Conservation (phyloP, 1,284 basidiomycete species). For the Athelia sp. region DNA sequence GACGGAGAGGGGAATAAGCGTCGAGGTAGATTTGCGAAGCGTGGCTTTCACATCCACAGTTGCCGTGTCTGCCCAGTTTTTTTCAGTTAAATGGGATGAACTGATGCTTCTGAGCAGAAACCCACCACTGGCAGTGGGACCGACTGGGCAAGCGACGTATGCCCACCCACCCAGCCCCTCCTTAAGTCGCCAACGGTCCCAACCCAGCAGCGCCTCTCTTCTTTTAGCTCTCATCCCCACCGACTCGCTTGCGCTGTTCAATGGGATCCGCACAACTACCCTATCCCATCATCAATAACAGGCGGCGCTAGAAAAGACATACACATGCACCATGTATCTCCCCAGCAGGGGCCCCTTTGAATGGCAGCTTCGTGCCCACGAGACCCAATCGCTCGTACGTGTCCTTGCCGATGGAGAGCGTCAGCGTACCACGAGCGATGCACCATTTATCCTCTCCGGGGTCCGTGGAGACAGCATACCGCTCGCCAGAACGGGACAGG, state of each 20-base stretch:
- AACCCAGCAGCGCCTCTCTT: conserved; percentile 29
- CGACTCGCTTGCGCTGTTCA: conserved; percentile 31
- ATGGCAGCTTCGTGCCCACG: conserved; percentile 44
- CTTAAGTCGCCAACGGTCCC: conserved; percentile 32
- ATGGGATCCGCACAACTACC: conserved; percentile 39
- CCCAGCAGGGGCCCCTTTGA: conserved; percentile 29
- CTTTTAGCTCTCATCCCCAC: conserved; percentile 26
- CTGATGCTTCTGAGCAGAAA: conserved; percentile 5
- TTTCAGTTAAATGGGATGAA: too few relatives aligned
- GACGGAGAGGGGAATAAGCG: conserved; percentile 26
- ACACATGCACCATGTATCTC: conserved; percentile 42
- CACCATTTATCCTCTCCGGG: conserved; percentile 55
- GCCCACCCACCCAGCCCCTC: conserved; percentile 37
- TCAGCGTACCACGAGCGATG: conserved; percentile 51
- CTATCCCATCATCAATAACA: conserved; percentile 7
- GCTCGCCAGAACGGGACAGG: too few relatives aligned
- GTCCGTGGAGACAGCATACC: conserved; percentile 7
- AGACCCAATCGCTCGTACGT: conserved; percentile 57
- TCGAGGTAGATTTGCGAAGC: conserved; percentile 22
- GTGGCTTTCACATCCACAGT: conserved; percentile 10
- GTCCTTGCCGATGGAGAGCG: conserved; percentile 45
- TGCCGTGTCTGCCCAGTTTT: neutral
- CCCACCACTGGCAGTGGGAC: too few relatives aligned
- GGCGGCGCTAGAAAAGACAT: neutral
- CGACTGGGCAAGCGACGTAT: too few relatives aligned